Conservation (phyloP, 371 early-diverging fungal species). For the Mortierella sp. region DNA sequence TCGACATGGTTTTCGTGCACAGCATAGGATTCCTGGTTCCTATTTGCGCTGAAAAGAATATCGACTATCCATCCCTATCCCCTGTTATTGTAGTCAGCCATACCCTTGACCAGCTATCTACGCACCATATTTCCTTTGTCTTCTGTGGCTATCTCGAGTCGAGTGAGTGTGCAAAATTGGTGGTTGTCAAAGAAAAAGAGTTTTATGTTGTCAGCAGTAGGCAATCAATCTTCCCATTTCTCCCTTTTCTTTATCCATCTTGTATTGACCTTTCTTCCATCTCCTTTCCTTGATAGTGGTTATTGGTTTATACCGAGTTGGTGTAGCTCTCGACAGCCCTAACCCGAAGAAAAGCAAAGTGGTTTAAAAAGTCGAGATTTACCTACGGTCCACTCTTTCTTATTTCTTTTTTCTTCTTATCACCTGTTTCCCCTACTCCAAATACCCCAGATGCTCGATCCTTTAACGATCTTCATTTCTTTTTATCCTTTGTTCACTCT, state of each 20-base stretch:
- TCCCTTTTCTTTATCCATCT: not conserved
- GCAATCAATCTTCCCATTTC: not conserved
- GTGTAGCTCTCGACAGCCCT: not conserved
- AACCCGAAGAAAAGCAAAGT: not conserved
- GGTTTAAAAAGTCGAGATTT: not conserved
- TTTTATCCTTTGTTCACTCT: not conserved
- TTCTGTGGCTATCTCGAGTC: not conserved
- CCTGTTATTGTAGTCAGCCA: not conserved
- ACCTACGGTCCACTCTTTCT: not conserved
- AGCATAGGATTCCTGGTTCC: constrained; percentile 2
- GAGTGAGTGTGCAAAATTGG: not conserved
- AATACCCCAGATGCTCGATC: no score
- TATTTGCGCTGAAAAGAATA: not conserved
- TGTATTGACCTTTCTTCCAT: not conserved
- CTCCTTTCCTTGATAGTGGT: not conserved
- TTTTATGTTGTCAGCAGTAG: not conserved
- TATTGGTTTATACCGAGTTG: not conserved
- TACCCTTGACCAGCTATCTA: no score
- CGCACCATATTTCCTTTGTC: no score
- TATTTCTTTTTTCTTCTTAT: not conserved
- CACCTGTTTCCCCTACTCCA: no score
- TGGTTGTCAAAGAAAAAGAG: not conserved
- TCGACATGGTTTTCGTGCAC: not conserved
- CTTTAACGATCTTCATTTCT: not conserved
- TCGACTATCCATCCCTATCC: not conserved